Conservation (phyloP, 208 protist genomes). For the Leishmania guyanensis region DNA sequence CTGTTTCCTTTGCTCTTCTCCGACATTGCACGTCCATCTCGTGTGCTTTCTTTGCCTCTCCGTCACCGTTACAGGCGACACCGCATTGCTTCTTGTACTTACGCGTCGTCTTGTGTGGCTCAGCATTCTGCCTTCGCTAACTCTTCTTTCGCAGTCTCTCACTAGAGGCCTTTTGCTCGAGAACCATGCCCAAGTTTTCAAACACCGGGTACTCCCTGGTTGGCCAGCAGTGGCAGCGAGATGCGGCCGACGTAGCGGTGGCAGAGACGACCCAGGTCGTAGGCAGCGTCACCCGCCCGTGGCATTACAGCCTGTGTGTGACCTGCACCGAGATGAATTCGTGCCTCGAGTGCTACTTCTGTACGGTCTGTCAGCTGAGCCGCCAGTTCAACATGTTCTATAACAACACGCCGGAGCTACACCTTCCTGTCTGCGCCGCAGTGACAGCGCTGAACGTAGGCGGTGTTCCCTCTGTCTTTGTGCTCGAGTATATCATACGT, state of each 20-base stretch:
- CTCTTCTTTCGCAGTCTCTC: not conserved
- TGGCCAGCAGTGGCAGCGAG: not conserved
- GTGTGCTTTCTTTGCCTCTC: not conserved
- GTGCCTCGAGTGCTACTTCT: slow-evolving; percentile 37
- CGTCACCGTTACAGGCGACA: not conserved
- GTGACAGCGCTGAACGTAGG: not conserved
- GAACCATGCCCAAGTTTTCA: not conserved
- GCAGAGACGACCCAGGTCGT: not conserved
- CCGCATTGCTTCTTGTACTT: not conserved
- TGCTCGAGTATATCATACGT: slow-evolving; percentile 15
- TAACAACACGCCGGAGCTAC: slow-evolving; percentile 22
- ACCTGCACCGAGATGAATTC: slow-evolving; percentile 34
- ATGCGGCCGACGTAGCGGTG: not conserved
- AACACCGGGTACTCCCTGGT: slow-evolving; percentile 1
- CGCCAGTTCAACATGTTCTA: slow-evolving; percentile 53
- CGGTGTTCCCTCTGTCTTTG: slow-evolving; percentile 13
- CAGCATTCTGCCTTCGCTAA: not conserved
- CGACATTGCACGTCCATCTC: not conserved
- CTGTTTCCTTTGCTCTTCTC: not conserved
- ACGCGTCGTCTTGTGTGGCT: not conserved
- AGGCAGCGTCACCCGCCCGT: slow-evolving; percentile 23
- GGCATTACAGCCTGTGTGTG: slow-evolving; percentile 43
- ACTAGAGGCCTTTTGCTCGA: not conserved
- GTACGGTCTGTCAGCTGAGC: slow-evolving; percentile 35
- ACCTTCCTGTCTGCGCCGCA: slow-evolving; percentile 17